Evolutionary conservation across 768 basidiomycete genomes (phyloP).

Genomic region (Cystobasidiopsis lactophilus): DNA sequence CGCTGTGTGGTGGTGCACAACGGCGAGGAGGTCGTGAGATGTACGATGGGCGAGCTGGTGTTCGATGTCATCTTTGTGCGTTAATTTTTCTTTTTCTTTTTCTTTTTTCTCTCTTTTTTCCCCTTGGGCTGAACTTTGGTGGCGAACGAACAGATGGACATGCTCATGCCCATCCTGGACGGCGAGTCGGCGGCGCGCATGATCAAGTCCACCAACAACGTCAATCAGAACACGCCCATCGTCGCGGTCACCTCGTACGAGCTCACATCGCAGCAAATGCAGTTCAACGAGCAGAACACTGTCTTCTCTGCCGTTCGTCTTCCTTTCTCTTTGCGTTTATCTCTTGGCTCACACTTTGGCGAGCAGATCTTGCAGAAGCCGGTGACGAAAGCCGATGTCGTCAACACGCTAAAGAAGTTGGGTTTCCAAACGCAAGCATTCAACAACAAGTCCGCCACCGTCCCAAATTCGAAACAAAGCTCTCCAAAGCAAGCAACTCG

Average conservation of each 20-base stretch:
- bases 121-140: not conserved
- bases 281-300: constrained; percentile 16
- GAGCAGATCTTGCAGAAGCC: not conserved
- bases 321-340: constrained; percentile 3
- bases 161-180: constrained; percentile 38
- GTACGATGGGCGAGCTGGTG: constrained; percentile 79
- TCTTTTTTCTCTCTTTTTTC: constrained; percentile 1
- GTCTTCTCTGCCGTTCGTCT: constrained; percentile 17
- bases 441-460: no score
- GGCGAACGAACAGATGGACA: not conserved
- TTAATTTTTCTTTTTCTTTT: not conserved
- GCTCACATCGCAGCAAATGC: constrained; percentile 3
- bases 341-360: not conserved
- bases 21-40: constrained; percentile 88
- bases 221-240: constrained; percentile 78
- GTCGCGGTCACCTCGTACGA: constrained; percentile 42
- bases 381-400: constrained; percentile 15
- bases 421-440: constrained; percentile 11
- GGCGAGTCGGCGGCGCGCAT: constrained; percentile 92
- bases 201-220: constrained; percentile 90
- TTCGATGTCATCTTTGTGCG: constrained; percentile 17
- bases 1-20: constrained; percentile 87
- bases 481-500: not conserved
- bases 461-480: not conserved
- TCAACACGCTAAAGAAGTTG: constrained; percentile 12